Percentiles rank a stretch among this genome's conserved stretches.
phyloP scores from a whole-genome alignment of 1,139 yeast species.

The Scheffersomyces illinoinensis region DNA sequence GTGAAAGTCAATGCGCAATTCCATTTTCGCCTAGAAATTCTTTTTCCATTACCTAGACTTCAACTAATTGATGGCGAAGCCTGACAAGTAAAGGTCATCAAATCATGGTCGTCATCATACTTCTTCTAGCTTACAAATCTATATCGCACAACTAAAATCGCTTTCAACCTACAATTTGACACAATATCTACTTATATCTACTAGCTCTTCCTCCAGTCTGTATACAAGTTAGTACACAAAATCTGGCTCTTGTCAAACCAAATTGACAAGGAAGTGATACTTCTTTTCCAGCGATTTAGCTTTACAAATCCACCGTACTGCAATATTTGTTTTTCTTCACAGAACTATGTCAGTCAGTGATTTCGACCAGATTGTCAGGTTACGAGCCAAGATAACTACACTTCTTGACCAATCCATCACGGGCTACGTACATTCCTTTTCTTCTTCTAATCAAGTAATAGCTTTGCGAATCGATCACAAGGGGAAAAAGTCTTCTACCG shows the following conservation, averaged over 20 bases:
- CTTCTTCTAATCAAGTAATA: conserved; percentile 26
- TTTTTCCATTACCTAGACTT: too few species aligned
- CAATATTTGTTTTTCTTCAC: background rate
- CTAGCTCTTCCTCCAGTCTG: background rate
- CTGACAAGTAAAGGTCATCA: too few species aligned
- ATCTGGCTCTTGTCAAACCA: background rate
- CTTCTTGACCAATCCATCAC: conserved; percentile 55
- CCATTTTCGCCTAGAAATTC: too few species aligned
- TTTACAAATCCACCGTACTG: background rate
- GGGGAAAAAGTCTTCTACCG: conserved; percentile 14
- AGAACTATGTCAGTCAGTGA: conserved; percentile 23
- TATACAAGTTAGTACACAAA: background rate
- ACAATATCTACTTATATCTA: background rate
- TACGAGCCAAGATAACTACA: conserved; percentile 62
- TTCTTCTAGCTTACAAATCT: background rate
- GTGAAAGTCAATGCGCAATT: too few species aligned
- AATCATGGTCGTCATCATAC: too few species aligned
- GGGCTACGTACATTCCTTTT: conserved; percentile 66
- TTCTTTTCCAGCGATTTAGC: background rate
- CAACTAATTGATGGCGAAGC: too few species aligned
- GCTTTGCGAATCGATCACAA: conserved; percentile 18
- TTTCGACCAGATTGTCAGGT: conserved; percentile 33
- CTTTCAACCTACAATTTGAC: background rate
- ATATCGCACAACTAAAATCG: background rate
- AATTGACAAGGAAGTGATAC: background rate